phyloP scores from a whole-genome alignment of 371 early-diverging fungal species.

The Mucor mucedo region DNA sequence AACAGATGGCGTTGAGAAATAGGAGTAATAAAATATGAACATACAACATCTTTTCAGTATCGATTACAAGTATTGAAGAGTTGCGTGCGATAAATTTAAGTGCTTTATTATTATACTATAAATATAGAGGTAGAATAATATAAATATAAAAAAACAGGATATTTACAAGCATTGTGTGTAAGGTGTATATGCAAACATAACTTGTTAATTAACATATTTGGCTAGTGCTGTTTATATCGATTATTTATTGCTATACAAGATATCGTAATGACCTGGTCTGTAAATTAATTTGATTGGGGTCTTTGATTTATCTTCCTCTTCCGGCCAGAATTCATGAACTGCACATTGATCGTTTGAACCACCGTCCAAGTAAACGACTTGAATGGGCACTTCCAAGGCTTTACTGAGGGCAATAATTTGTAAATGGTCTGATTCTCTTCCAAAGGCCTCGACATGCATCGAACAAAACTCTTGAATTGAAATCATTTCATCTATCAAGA shows the following conservation, averaged over 20 bases:
- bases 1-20: too few species aligned
- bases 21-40: too few species aligned
- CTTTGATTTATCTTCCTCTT: slow-evolving; percentile 32
- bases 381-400: slow-evolving; percentile 60
- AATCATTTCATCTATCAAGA: slow-evolving; percentile 61
- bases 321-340: slow-evolving; percentile 57
- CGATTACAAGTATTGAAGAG: too few species aligned
- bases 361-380: slow-evolving; percentile 72
- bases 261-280: slow-evolving; percentile 43
- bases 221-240: too few species aligned
- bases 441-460: slow-evolving; percentile 74
- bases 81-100: too few species aligned
- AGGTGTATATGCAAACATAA: too few species aligned
- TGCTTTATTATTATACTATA: too few species aligned
- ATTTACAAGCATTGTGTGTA: too few species aligned
- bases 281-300: slow-evolving; percentile 48
- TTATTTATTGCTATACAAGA: slow-evolving; percentile 17
- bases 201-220: too few species aligned
- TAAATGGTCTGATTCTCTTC: slow-evolving; percentile 73
- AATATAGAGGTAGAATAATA: too few species aligned
- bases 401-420: slow-evolving; percentile 70
- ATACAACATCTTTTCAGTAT: too few species aligned
- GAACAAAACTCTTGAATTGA: slow-evolving; percentile 71
- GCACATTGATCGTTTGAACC: slow-evolving; percentile 53
- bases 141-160: too few species aligned